phyloP scores from a whole-genome alignment of 176 grass and related monocot species.

The Neostapfia colusana region DNA sequence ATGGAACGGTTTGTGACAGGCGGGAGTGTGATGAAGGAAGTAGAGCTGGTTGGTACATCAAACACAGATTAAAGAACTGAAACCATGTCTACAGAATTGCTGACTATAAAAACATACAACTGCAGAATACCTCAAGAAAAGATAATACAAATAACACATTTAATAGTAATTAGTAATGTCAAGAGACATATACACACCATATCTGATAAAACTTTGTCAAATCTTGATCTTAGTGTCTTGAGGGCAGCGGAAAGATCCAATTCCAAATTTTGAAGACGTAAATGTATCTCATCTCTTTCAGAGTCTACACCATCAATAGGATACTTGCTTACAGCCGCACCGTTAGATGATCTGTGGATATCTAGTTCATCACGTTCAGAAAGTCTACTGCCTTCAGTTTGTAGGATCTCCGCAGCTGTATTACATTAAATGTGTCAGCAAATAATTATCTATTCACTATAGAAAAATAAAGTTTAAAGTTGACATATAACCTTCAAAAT shows the following conservation, averaged over 20 bases:
- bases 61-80: neutral
- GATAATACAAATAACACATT: conserved; percentile 15
- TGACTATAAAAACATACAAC: neutral
- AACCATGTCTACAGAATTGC: neutral
- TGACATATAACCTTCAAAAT: conserved; percentile 56
- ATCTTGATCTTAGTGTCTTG: conserved; percentile 66
- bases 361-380: conserved; percentile 31
- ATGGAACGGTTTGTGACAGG: neutral
- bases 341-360: conserved; percentile 41
- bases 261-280: conserved; percentile 72
- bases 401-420: conserved; percentile 60
- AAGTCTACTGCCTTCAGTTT: conserved; percentile 37
- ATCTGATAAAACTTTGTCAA: conserved; percentile 54
- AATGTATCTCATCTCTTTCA: conserved; percentile 66
- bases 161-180: conserved; percentile 1
- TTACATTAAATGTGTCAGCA: conserved; percentile 37
- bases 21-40: neutral
- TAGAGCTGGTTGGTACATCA: neutral
- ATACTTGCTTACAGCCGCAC: conserved; percentile 38
- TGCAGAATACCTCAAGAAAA: conserved; percentile 30
- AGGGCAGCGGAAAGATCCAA: conserved; percentile 65
- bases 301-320: conserved; percentile 19
- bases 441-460: conserved; percentile 23
- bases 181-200: conserved; percentile 48
- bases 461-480: conserved; percentile 27